Conservation (phyloP, 768 basidiomycete genomes). For the Suillus tomentosus region DNA sequence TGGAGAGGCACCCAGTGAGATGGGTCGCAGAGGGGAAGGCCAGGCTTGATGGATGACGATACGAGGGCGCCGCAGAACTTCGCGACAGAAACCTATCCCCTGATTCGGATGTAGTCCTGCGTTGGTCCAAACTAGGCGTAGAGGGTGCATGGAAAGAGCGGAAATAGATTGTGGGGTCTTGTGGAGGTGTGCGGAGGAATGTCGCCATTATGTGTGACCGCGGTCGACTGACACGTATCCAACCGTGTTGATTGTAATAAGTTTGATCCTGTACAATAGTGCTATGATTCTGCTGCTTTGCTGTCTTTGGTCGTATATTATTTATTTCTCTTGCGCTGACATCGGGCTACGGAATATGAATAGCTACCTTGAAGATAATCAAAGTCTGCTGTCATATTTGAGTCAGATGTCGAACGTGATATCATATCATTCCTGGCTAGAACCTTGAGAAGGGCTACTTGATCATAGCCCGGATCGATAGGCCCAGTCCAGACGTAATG, state of each 20-base stretch:
- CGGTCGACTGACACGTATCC: neutral
- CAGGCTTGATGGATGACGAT: conserved; percentile 42
- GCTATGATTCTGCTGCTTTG: neutral
- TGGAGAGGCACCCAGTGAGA: conserved; percentile 45
- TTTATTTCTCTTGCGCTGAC: neutral
- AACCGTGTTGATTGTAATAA: conserved; percentile 3
- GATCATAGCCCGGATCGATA: neutral
- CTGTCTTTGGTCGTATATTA: neutral
- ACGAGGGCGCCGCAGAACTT: conserved; percentile 39
- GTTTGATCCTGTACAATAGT: conserved; percentile 27
- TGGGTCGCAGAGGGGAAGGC: conserved; percentile 44
- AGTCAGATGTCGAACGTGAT: neutral
- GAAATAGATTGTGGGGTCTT: conserved; percentile 33
- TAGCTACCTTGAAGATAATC: conserved; percentile 1
- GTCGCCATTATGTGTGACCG: conserved; percentile 6
- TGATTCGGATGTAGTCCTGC: conserved; percentile 42
- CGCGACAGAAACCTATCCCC: conserved; percentile 51
- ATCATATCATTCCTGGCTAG: neutral
- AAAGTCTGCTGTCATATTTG: neutral
- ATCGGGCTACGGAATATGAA: conserved; percentile 2
- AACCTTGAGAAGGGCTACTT: neutral
- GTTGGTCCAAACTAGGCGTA: conserved; percentile 48
- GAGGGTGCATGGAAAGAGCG: conserved; percentile 51
- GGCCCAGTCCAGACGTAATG: neutral
- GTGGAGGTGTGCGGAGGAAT: conserved; percentile 8